These are phyloP conservation scores for Capsella bursapastoris DNA, from an alignment of 345 rosid species.

Conservation along the genomic window DNA sequence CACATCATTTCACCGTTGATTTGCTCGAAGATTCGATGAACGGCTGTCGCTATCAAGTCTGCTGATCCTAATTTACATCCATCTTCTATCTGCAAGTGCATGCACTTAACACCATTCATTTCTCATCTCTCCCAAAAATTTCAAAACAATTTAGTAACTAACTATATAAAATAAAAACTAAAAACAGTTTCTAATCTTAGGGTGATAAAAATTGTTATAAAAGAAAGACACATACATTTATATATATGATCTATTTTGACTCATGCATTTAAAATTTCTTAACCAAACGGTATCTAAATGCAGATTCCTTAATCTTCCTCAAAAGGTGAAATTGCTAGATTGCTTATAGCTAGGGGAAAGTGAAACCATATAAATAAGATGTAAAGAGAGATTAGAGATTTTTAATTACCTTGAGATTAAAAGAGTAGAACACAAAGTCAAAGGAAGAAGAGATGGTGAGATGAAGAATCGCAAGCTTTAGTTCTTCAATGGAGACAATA, in stretches of 20 bases:
- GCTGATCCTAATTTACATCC: conserved; percentile 65
- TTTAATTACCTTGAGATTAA: conserved; percentile 70
- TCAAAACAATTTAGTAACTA: neutral
- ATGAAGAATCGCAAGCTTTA: conserved; percentile 63
- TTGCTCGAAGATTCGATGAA: conserved; percentile 61
- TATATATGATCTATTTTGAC: neutral
- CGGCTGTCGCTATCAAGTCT: conserved; percentile 61
- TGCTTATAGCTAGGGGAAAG: neutral
- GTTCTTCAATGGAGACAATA: conserved; percentile 62
- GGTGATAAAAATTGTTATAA: neutral
- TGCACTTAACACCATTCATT: conserved; percentile 16
- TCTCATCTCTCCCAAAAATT: conserved; percentile 10
- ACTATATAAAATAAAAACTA: no score
- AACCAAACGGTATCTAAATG: neutral
- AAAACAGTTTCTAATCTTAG: neutral
- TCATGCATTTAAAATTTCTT: conserved; percentile 1
- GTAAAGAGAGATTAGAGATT: neutral
- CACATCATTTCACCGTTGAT: conserved; percentile 50
- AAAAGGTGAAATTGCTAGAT: neutral
- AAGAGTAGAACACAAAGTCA: conserved; percentile 62
- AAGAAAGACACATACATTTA: neutral
- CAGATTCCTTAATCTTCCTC: neutral
- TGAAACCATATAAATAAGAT: neutral
- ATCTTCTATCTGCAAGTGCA: conserved; percentile 63
- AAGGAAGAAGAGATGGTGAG: conserved; percentile 63